These are phyloP conservation scores for Pythium folliculosum DNA, from an alignment of 352 stramenopile species.

Conservation along the genomic window DNA sequence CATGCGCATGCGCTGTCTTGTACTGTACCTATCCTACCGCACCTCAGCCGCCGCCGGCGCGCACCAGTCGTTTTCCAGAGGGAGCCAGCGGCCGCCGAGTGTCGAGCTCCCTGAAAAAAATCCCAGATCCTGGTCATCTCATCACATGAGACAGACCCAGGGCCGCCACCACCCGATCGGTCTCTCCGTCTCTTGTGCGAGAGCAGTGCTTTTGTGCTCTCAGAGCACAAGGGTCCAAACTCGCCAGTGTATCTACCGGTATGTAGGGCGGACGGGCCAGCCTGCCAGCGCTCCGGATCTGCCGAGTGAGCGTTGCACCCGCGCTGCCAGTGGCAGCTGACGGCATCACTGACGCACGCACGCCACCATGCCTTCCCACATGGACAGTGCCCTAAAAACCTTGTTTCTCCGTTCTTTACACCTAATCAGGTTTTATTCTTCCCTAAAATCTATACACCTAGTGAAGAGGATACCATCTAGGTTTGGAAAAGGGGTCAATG, in stretches of 20 bases:
- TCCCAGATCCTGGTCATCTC: not conserved
- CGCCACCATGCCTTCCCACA: not conserved
- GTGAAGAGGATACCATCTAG: slow-evolving; percentile 2
- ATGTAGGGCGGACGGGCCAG: not conserved
- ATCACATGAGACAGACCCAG: not conserved
- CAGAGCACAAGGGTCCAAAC: no score
- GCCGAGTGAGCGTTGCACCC: not conserved
- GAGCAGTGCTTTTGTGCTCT: no score
- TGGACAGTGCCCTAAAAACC: not conserved
- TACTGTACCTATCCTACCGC: not conserved
- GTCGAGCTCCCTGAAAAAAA: not conserved
- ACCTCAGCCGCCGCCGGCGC: not conserved
- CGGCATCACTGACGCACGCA: not conserved
- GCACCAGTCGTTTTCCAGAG: not conserved
- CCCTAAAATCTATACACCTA: not conserved
- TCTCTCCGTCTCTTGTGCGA: not conserved
- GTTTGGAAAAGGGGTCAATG: not conserved
- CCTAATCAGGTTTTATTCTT: not conserved
- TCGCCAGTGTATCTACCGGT: no score
- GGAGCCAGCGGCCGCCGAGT: not conserved
- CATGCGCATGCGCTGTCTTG: not conserved
- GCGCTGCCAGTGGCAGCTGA: not conserved
- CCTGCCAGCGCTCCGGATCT: not conserved
- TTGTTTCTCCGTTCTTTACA: not conserved
- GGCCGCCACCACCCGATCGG: not conserved